These are phyloP conservation scores for Boletus subcaerulescens DNA, from an alignment of 768 basidiomycete species.

Conservation along the genomic window DNA sequence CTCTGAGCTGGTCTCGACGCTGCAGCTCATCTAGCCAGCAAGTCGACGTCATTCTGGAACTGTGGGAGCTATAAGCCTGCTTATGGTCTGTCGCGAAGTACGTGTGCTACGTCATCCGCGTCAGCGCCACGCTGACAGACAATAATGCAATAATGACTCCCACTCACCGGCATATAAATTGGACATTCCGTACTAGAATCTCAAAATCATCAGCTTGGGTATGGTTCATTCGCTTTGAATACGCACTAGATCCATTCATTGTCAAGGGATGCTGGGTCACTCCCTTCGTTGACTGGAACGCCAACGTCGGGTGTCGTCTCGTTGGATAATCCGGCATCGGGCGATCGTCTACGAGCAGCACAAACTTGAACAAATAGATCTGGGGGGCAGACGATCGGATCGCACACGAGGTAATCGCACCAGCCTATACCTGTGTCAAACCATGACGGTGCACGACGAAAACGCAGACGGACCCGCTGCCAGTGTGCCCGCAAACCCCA, in stretches of 20 bases:
- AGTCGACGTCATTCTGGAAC: slow-evolving; percentile 11
- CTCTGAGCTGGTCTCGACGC: slow-evolving; percentile 37
- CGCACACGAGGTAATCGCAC: slow-evolving; percentile 48
- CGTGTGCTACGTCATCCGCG: slow-evolving; percentile 34
- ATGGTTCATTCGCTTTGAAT: neutral
- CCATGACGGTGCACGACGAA: neutral
- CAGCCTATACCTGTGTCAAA: slow-evolving; percentile 32
- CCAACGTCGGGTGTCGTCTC: slow-evolving; percentile 20
- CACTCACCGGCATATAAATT: slow-evolving; percentile 44
- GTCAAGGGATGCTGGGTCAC: slow-evolving; percentile 39
- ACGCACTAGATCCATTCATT: slow-evolving; percentile 46
- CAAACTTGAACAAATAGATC: slow-evolving; percentile 35
- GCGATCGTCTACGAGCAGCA: slow-evolving; percentile 18
- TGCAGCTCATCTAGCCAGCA: slow-evolving; percentile 41
- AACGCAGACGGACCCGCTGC: slow-evolving; percentile 30
- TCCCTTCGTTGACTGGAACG: slow-evolving; percentile 36
- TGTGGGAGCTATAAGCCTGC: slow-evolving; percentile 36
- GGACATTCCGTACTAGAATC: slow-evolving; percentile 40
- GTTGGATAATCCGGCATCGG: neutral
- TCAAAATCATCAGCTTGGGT: slow-evolving; percentile 2
- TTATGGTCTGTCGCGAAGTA: slow-evolving; percentile 51
- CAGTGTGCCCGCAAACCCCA: slow-evolving; percentile 52
- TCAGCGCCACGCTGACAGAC: neutral
- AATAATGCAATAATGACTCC: neutral
- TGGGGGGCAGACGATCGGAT: slow-evolving; percentile 42